Evolutionary conservation across 2,329 filamentous ascomycete genomes (phyloP).

Genomic region (Fusarium sp.): DNA sequence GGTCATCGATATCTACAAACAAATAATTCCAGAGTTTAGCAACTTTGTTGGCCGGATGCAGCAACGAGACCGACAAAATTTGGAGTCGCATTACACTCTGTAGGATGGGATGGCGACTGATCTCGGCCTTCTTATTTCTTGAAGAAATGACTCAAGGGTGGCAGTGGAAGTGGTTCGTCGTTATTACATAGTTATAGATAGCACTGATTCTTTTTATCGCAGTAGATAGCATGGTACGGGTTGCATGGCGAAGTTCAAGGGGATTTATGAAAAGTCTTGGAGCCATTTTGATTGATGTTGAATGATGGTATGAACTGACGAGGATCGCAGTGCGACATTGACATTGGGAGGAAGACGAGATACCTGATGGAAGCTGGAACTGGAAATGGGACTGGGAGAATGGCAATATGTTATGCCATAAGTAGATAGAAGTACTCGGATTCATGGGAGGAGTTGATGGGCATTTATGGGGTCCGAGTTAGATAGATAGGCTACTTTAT

Average conservation of each 20-base stretch:
- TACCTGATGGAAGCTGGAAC: conserved; percentile 17
- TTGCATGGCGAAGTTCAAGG: conserved; percentile 36
- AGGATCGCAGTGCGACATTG: conserved; percentile 12
- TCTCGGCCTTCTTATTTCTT: background rate
- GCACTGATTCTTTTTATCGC: conserved; percentile 39
- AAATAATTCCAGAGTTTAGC: conserved; percentile 66
- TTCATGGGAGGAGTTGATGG: conserved; percentile 13
- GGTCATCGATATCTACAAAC: conserved; percentile 64
- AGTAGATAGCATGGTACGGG: conserved; percentile 39
- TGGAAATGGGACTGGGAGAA: conserved; percentile 10
- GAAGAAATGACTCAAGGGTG: conserved; percentile 13
- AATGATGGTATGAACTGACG: conserved; percentile 34
- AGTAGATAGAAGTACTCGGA: conserved; percentile 28
- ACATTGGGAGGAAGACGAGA: conserved; percentile 26
- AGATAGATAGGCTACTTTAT: conserved; percentile 31
- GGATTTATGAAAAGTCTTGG: conserved; percentile 25
- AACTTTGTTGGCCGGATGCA: conserved; percentile 62
- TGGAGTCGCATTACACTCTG: conserved; percentile 59
- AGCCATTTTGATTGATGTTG: conserved; percentile 30
- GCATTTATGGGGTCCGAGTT: conserved; percentile 27
- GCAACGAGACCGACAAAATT: conserved; percentile 57
- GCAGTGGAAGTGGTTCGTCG: conserved; percentile 4
- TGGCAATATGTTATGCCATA: conserved; percentile 16
- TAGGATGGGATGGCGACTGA: conserved; percentile 25
- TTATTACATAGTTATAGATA: conserved; percentile 45